A percentile compares a stretch with the other conserved stretches of the same genome.
Conservation (phyloP, 352 stramenopile genomes). For the Globisporangium lucens region DNA sequence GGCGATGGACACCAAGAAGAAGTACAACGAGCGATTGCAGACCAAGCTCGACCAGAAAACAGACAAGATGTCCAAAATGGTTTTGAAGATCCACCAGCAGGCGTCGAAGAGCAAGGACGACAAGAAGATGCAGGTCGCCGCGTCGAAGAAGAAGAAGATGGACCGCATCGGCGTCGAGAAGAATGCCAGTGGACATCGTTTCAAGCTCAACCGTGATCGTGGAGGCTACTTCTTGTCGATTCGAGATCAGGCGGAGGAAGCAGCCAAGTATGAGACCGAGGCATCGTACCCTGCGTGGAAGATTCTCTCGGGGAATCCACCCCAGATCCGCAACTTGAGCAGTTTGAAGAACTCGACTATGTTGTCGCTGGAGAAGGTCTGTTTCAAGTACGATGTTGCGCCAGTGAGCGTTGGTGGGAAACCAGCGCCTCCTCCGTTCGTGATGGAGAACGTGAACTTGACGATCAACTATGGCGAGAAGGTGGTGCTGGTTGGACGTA, state of each 20-base stretch:
- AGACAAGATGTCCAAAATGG: conserved; percentile 53
- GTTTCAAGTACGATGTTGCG: conserved; percentile 37
- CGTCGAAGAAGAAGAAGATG: conserved; percentile 71
- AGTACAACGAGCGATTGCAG: conserved; percentile 46
- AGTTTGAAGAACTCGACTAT: conserved; percentile 49
- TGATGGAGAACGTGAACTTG: conserved; percentile 68
- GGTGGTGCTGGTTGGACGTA: conserved; percentile 88
- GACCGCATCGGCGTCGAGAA: conserved; percentile 48
- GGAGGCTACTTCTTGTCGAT: conserved; percentile 34
- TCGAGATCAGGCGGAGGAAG: conserved; percentile 37
- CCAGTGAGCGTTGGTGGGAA: conserved; percentile 1
- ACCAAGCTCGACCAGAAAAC: conserved; percentile 52
- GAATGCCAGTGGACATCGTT: conserved; percentile 55
- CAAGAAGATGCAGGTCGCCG: conserved; percentile 62
- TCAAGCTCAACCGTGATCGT: conserved; percentile 55
- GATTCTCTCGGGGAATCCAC: conserved; percentile 36
- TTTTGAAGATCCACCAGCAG: conserved; percentile 39
- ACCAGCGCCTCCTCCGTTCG: conserved; percentile 26
- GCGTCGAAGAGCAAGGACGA: conserved; percentile 42
- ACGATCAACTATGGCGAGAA: conserved; percentile 76
- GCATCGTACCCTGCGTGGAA: conserved; percentile 32
- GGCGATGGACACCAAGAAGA: conserved; percentile 43
- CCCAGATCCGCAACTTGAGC: conserved; percentile 54
- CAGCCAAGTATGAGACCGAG: conserved; percentile 40
- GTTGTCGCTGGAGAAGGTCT: conserved; percentile 48